These are phyloP conservation scores for Chamaecyparis obtusa DNA, from an alignment of 75 land plant genomes.

Conservation along the genomic window DNA sequence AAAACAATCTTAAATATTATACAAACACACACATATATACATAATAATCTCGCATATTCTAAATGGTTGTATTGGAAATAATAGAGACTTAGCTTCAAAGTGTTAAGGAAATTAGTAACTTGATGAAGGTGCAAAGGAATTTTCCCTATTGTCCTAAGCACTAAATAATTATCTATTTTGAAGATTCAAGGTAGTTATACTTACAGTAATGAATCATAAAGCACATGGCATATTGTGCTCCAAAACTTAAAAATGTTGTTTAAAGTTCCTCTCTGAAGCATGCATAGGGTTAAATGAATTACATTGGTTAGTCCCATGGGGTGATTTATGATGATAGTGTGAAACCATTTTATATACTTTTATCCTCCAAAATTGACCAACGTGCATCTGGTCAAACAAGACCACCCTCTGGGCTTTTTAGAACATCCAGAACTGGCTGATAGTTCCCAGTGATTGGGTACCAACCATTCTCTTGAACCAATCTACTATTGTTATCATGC, in stretches of 20 bases:
- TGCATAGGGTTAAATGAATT: background rate
- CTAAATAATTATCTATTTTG: background rate
- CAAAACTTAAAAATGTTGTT: background rate
- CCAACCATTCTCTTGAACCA: background rate
- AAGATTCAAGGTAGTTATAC: background rate
- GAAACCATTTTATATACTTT: background rate
- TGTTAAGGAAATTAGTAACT: too few relatives aligned
- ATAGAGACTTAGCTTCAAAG: too few relatives aligned
- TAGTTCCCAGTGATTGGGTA: background rate
- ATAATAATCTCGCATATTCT: too few relatives aligned
- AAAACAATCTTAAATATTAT: too few relatives aligned
- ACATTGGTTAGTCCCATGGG: background rate
- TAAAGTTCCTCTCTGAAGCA: background rate
- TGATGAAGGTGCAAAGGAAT: too few relatives aligned
- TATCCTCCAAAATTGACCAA: background rate
- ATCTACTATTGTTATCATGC: too few relatives aligned
- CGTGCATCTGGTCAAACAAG: background rate
- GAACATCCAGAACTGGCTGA: background rate
- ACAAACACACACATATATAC: too few relatives aligned
- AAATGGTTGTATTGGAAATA: too few relatives aligned
- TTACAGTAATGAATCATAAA: background rate
- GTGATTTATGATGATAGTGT: background rate
- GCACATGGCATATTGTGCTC: background rate
- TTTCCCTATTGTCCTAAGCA: too few relatives aligned
- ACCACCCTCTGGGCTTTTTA: background rate